Conservation (phyloP, 148 eudicot species). For the Vaccinium darrowii region DNA sequence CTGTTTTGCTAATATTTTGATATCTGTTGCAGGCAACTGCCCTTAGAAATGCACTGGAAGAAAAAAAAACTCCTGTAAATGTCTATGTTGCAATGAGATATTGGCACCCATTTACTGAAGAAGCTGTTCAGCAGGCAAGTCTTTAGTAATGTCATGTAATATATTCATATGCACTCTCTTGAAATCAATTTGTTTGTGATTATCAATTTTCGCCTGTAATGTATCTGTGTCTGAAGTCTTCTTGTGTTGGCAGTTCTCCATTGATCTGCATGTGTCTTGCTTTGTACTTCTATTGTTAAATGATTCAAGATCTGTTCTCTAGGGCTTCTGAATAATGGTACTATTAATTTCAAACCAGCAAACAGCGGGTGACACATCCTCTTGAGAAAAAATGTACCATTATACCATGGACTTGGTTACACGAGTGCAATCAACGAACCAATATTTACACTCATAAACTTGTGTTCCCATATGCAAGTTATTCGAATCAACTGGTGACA, state of each 20-base stretch:
- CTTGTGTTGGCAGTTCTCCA: background rate
- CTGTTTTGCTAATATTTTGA: background rate
- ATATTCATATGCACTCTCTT: no score
- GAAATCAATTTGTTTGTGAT: background rate
- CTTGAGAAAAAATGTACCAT: background rate
- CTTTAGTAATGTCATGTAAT: background rate
- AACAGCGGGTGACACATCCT: background rate
- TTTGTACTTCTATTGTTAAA: background rate
- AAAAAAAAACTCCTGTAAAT: constrained; percentile 59
- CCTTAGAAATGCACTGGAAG: constrained; percentile 61
- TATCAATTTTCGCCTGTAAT: background rate
- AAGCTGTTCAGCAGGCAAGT: constrained; percentile 81
- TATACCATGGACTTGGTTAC: background rate
- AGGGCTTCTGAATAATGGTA: background rate
- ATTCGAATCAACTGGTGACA: constrained; percentile 18
- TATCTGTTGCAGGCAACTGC: constrained; percentile 68
- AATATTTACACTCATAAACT: background rate
- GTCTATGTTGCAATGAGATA: constrained; percentile 97
- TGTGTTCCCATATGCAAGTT: background rate
- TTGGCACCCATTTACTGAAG: constrained; percentile 98
- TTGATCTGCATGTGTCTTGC: background rate
- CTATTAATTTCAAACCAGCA: background rate
- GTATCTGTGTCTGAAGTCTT: background rate
- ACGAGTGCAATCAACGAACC: background rate
- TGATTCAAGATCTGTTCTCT: background rate